A percentile compares a stretch with the other conserved stretches of the same genome.
phyloP scores from a whole-genome alignment of 2,329 filamentous ascomycete genomes.

The Grosmannia penicillata region DNA sequence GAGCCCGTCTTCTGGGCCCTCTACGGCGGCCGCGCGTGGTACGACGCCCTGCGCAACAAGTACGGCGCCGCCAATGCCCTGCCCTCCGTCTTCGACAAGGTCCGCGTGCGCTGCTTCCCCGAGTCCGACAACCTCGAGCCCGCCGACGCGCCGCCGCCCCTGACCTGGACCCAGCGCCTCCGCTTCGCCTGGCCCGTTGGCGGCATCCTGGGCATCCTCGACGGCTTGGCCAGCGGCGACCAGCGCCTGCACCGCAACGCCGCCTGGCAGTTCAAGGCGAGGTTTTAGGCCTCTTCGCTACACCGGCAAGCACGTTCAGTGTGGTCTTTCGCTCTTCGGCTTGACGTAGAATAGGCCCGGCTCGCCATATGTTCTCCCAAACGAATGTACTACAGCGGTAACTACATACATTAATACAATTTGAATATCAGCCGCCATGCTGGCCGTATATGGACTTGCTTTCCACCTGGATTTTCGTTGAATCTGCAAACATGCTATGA shows the following conservation, averaged over 20 bases:
- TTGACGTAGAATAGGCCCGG: too few relatives aligned
- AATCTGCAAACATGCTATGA: too few relatives aligned
- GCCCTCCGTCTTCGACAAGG: constrained; percentile 57
- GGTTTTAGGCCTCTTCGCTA: background rate
- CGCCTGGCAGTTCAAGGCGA: constrained; percentile 30
- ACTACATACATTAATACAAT: too few relatives aligned
- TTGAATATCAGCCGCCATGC: too few relatives aligned
- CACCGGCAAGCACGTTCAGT: too few relatives aligned
- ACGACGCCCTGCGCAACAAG: constrained; percentile 44
- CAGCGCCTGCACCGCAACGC: constrained; percentile 36
- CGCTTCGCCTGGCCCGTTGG: constrained; percentile 38
- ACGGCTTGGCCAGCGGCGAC: constrained; percentile 40
- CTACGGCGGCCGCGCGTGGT: constrained; percentile 43
- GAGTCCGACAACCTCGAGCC: background rate
- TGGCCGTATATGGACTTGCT: too few relatives aligned
- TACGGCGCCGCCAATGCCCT: constrained; percentile 42
- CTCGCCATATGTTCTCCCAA: too few relatives aligned
- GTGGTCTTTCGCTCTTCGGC: background rate
- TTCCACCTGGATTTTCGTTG: too few relatives aligned
- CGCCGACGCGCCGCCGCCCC: background rate
- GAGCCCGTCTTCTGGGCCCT: constrained; percentile 53
- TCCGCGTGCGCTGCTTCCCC: constrained; percentile 23
- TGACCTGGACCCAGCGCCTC: constrained; percentile 23
- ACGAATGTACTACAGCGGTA: too few relatives aligned
- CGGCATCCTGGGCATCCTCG: constrained; percentile 43